phyloP scores from a whole-genome alignment of 345 rosid species.

The Anastatica hierochuntica region DNA sequence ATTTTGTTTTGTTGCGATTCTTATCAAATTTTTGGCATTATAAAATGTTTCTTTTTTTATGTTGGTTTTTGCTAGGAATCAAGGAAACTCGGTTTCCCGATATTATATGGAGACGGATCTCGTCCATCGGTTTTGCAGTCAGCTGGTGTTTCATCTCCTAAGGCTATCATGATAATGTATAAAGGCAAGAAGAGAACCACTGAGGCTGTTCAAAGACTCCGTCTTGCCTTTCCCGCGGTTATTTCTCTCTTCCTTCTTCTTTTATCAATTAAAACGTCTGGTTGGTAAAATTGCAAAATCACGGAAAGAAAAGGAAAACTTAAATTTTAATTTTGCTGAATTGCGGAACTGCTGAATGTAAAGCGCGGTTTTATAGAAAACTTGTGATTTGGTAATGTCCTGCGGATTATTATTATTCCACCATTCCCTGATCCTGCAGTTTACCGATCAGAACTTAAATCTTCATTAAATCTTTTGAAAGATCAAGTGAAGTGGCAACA shows the following conservation, averaged over 20 bases:
- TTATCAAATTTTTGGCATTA: background rate
- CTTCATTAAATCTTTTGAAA: too few species aligned
- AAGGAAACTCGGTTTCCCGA: constrained; percentile 74
- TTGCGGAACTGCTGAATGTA: too few species aligned
- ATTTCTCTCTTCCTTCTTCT: constrained; percentile 16
- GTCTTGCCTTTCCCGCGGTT: constrained; percentile 81
- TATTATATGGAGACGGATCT: constrained; percentile 87
- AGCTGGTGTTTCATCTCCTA: constrained; percentile 81
- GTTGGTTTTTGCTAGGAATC: constrained; percentile 40
- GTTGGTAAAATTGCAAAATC: too few species aligned
- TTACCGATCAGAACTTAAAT: background rate
- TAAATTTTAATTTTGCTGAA: too few species aligned
- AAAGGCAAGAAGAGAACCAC: constrained; percentile 64
- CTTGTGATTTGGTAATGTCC: too few species aligned
- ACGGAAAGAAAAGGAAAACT: too few species aligned
- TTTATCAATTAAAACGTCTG: background rate
- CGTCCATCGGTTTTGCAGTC: constrained; percentile 74
- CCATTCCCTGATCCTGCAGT: too few species aligned
- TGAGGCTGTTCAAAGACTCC: constrained; percentile 85
- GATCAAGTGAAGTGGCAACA: background rate
- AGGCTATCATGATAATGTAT: constrained; percentile 91
- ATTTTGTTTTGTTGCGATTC: background rate
- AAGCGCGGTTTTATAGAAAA: too few species aligned
- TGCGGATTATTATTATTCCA: too few species aligned
- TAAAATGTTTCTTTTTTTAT: background rate